Evolutionary conservation across 768 basidiomycete species (phyloP).

Genomic region (Cantharellus cinnabarinus): DNA sequence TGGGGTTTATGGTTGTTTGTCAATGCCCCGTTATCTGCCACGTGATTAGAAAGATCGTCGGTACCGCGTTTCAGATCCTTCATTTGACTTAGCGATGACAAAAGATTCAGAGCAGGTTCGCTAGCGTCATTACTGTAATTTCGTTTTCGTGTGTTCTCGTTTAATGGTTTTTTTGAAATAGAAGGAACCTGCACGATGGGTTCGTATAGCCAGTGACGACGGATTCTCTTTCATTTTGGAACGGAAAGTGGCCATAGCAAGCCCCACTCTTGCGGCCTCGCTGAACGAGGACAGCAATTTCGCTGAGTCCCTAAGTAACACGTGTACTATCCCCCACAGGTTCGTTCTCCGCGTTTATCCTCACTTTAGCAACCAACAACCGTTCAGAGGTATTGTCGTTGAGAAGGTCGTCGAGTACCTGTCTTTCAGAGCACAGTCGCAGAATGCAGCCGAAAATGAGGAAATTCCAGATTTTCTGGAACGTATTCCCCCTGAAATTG

Average conservation of each 20-base stretch:
- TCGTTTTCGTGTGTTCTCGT: too few relatives aligned
- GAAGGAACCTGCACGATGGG: conserved; percentile 25
- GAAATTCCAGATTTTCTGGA: conserved; percentile 73
- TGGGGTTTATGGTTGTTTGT: too few relatives aligned
- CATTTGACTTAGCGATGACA: too few relatives aligned
- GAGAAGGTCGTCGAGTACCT: conserved; percentile 86
- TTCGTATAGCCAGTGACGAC: conserved; percentile 54
- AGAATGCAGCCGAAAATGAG: conserved; percentile 46
- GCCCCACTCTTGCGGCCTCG: conserved; percentile 68
- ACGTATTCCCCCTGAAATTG: conserved; percentile 69
- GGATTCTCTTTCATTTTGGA: conserved; percentile 65
- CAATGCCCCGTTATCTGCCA: too few relatives aligned
- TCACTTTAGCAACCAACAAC: background rate
- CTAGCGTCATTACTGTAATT: too few relatives aligned
- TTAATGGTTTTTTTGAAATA: background rate
- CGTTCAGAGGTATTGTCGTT: conserved; percentile 35
- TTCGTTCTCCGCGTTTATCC: background rate
- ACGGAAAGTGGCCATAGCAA: conserved; percentile 51
- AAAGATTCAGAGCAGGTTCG: too few relatives aligned
- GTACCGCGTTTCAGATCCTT: too few relatives aligned
- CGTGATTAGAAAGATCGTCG: too few relatives aligned
- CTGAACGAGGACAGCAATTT: conserved; percentile 39
- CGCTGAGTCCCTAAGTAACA: conserved; percentile 4
- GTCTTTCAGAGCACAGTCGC: conserved; percentile 62
- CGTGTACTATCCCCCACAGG: background rate